Evolutionary conservation across 1,139 yeast genomes (phyloP).

Genomic region (Pichia sp.): DNA sequence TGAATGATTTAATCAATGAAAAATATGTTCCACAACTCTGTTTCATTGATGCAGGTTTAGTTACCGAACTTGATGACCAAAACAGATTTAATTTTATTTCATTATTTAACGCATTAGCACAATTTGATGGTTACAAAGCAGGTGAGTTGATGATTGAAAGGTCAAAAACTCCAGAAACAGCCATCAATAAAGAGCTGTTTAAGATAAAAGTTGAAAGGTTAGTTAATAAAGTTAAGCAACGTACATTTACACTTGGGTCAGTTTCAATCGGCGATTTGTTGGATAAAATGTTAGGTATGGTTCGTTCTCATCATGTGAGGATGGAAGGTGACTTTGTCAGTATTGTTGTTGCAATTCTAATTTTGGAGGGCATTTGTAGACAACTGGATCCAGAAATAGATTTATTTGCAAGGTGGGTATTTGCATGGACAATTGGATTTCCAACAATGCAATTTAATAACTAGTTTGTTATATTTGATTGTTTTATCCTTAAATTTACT

Average conservation of each 20-base stretch:
- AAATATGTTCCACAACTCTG: slow-evolving; percentile 85
- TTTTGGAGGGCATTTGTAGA: slow-evolving; percentile 91
- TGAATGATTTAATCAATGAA: slow-evolving; percentile 45
- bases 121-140: slow-evolving; percentile 89
- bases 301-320: slow-evolving; percentile 86
- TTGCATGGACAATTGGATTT: slow-evolving; percentile 52
- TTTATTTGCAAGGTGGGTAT: slow-evolving; percentile 90
- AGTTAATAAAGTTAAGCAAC: slow-evolving; percentile 71
- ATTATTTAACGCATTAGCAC: slow-evolving; percentile 78
- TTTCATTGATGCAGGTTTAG: slow-evolving; percentile 87
- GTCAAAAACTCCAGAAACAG: slow-evolving; percentile 91
- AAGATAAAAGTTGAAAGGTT: slow-evolving; percentile 81
- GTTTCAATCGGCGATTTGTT: slow-evolving; percentile 87
- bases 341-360: slow-evolving; percentile 81
- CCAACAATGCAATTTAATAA: slow-evolving; percentile 33
- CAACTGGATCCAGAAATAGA: slow-evolving; percentile 90
- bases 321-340: slow-evolving; percentile 97
- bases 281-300: slow-evolving; percentile 85
- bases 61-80: slow-evolving; percentile 72
- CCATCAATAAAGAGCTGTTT: slow-evolving; percentile 73
- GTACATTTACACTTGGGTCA: slow-evolving; percentile 89
- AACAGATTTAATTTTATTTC: slow-evolving; percentile 86
- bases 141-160: slow-evolving; percentile 95
- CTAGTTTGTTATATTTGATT: not conserved
- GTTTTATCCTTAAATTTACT: not conserved